Evolutionary conservation across 257 asterid genomes (phyloP), one percentile per base, ranked within the genome.

Genomic region (Salvia hispanica): DNA sequence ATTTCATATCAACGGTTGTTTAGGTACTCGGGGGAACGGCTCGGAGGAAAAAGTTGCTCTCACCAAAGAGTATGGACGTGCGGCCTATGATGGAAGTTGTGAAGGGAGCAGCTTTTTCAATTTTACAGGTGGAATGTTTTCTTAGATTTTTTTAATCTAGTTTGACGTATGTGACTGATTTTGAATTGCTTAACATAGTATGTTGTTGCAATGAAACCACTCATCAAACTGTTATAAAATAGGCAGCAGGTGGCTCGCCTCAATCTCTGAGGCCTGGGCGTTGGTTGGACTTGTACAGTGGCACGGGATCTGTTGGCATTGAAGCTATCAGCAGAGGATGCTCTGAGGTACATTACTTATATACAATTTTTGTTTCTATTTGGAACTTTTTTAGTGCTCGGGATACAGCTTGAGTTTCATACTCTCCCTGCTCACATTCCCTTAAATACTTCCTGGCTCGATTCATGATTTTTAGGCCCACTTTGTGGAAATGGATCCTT

Each of bases 71-170:
- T 66, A 84, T 85, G 95, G 96, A 91, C 66, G 99, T 91, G 51
- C 88, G 99, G 25, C 99, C 99, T 21, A 94, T 94, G 99, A 94
- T 94, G 99, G 96, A 94, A 81, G 99, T 94, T 12, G 99, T 91
- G 8, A 94, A 94, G 68, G 97, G 90, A 72, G 95, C 99, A 48
- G 95, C 97, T 62, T 94, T 94, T 74, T 70, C 83, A 28, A 94
- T 94, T 77, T 84, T 94, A 78, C 99, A 94, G 92, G 99, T 91
- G 67, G 69, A 18, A 18, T 18, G 62, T 15, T 64, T 67, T 10
- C 70, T 53, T 65, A n/a, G 14, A 71, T 33, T n/a, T 31, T 31
- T 58, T 60, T 45, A 43, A 37, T 37, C 44, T 71, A 57, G 21
- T 44, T 71, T 69, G 36, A 61, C 63, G 25, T 44, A 6, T 66